A percentile compares a stretch with the other conserved stretches of the same genome.
These are phyloP conservation scores for Lipomyces lipofer DNA, from an alignment of 805 yeast genomes.

Conservation along the genomic window DNA sequence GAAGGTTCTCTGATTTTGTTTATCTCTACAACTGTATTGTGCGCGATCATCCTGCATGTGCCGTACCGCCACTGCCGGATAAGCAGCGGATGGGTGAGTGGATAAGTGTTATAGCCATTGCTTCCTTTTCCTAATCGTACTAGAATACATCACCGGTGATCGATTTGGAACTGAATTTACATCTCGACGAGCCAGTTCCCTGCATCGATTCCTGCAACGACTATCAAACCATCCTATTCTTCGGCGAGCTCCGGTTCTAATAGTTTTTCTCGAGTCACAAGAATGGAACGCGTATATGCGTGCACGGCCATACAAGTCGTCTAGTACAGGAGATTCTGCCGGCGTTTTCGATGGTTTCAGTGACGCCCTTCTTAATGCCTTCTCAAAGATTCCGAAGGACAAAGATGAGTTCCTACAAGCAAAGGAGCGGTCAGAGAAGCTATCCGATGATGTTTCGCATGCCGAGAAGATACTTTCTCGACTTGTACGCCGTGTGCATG, in stretches of 20 bases:
- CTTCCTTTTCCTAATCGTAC: background rate
- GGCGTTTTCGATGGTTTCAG: conserved; percentile 77
- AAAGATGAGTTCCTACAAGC: conserved; percentile 77
- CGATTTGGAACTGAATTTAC: conserved; percentile 86
- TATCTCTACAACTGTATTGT: conserved; percentile 70
- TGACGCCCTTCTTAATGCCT: conserved; percentile 91
- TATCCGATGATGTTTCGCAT: conserved; percentile 77
- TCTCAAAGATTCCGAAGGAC: conserved; percentile 68
- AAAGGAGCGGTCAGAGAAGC: conserved; percentile 74
- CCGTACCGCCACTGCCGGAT: conserved; percentile 93
- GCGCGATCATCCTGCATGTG: conserved; percentile 79
- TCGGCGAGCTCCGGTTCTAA: conserved; percentile 67
- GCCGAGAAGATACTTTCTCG: conserved; percentile 77
- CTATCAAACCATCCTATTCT: conserved; percentile 73
- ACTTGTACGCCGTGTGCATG: conserved; percentile 69
- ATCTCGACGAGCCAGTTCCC: conserved; percentile 72
- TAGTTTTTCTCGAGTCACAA: conserved; percentile 67
- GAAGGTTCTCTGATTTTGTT: conserved; percentile 87
- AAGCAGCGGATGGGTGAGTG: conserved; percentile 63
- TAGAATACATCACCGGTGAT: conserved; percentile 89
- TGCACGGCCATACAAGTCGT: conserved; percentile 47
- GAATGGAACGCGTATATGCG: conserved; percentile 71
- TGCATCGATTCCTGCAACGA: conserved; percentile 72
- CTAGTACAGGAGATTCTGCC: conserved; percentile 23
- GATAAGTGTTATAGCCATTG: too few species aligned